Percentiles rank a stretch among this genome's conserved stretches.
Conservation (phyloP, 192 early-diverging fungal species). For the Chytriomyces sp. region DNA sequence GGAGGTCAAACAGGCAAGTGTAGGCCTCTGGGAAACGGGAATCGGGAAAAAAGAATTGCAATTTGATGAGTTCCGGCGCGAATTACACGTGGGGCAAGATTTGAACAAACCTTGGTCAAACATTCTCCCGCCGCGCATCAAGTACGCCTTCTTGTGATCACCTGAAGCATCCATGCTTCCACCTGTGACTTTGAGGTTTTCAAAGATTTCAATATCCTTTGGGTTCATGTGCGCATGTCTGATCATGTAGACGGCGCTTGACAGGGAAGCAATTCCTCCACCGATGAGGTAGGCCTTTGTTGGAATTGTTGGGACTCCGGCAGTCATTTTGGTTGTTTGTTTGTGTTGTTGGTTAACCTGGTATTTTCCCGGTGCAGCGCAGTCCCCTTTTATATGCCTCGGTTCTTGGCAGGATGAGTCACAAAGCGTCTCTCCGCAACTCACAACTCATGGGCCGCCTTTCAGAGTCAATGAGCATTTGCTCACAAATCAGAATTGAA, state of each 20-base stretch:
- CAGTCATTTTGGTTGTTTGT: constrained; percentile 2
- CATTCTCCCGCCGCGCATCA: constrained; percentile 43
- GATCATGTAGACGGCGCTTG: constrained; percentile 44
- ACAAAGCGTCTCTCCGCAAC: too few species aligned
- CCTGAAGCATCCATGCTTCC: constrained; percentile 41
- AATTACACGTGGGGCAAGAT: not conserved
- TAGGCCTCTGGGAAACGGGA: constrained; percentile 32
- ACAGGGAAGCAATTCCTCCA: constrained; percentile 44
- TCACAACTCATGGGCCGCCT: too few species aligned
- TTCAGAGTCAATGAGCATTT: too few species aligned
- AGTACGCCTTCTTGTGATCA: constrained; percentile 25
- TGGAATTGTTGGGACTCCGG: constrained; percentile 1
- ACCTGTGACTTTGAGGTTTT: constrained; percentile 35
- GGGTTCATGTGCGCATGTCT: constrained; percentile 30
- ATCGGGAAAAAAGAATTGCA: not conserved
- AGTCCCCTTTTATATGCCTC: too few species aligned
- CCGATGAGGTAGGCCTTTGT: constrained; percentile 42
- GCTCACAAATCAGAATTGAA: too few species aligned
- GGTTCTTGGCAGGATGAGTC: too few species aligned
- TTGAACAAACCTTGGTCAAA: constrained; percentile 32
- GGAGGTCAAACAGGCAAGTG: constrained; percentile 36
- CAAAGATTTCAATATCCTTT: constrained; percentile 40
- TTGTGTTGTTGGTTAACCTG: not conserved
- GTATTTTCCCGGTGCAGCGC: too few species aligned
- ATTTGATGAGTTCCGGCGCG: not conserved